Percentiles rank a stretch among this genome's conserved stretches.
These are phyloP conservation scores for Neurospora tetrasperma DNA, from an alignment of 495 filamentous ascomycete genomes.

Conservation along the genomic window DNA sequence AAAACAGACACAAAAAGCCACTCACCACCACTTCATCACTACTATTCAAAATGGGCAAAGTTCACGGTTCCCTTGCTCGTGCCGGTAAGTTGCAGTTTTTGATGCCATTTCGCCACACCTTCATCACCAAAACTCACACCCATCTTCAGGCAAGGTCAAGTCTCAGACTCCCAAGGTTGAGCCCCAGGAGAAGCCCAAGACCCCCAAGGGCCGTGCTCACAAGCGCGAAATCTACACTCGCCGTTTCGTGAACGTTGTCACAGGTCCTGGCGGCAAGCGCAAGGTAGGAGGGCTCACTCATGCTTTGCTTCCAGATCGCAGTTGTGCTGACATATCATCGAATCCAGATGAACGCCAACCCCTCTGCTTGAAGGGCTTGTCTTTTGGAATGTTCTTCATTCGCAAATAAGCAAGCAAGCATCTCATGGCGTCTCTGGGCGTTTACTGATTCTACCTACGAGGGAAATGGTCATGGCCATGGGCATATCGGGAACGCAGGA, in stretches of 20 bases:
- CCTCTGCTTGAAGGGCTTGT: constrained; percentile 33
- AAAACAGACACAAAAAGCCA: neutral
- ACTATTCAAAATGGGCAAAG: constrained; percentile 72
- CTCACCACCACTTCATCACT: constrained; percentile 3
- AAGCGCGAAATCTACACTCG: constrained; percentile 81
- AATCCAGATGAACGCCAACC: constrained; percentile 53
- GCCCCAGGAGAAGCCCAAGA: constrained; percentile 65
- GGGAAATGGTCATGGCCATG: neutral
- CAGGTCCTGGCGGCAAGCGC: constrained; percentile 60
- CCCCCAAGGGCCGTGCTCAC: constrained; percentile 78
- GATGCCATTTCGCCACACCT: neutral
- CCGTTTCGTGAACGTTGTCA: constrained; percentile 84
- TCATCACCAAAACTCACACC: neutral
- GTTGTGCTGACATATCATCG: neutral
- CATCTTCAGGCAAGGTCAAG: constrained; percentile 57
- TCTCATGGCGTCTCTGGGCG: neutral
- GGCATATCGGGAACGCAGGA: neutral
- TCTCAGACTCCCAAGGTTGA: constrained; percentile 82
- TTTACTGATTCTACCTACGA: neutral
- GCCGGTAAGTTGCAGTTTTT: constrained; percentile 47
- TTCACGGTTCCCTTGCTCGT: constrained; percentile 89
- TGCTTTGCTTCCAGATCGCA: neutral
- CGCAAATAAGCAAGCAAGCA: neutral
- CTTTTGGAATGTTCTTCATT: neutral
- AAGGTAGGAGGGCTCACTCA: constrained; percentile 45